These are phyloP conservation scores for Phytopythium montanum DNA, from an alignment of 352 stramenopile genomes.

Conservation along the genomic window DNA sequence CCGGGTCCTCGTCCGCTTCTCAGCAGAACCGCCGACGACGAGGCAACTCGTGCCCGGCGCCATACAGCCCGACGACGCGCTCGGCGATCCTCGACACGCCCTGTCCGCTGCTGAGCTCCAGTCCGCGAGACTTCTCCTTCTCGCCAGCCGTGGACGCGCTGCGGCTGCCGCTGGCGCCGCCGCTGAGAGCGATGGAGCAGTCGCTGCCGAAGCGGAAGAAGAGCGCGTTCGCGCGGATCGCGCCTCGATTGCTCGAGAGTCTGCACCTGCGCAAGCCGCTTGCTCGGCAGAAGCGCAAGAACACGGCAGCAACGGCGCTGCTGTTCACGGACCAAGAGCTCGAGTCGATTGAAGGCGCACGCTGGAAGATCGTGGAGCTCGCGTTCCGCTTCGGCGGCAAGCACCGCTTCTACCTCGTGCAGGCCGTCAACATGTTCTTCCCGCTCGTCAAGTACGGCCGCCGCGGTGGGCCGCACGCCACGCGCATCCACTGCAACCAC, in stretches of 20 bases:
- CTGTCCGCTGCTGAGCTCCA: slow-evolving; percentile 3
- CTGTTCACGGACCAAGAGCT: slow-evolving; percentile 80
- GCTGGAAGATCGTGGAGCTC: slow-evolving; percentile 86
- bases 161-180: slow-evolving; percentile 3
- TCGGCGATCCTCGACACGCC: slow-evolving; percentile 1
- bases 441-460: slow-evolving; percentile 78
- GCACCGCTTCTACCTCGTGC: slow-evolving; percentile 81
- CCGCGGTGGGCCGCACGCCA: slow-evolving; percentile 62
- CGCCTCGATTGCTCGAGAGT: slow-evolving; percentile 51
- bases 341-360: slow-evolving; percentile 68
- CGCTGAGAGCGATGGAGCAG: neutral
- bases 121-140: slow-evolving; percentile 1
- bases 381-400: slow-evolving; percentile 83
- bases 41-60: slow-evolving; percentile 63
- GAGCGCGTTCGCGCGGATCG: slow-evolving; percentile 51
- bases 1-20: slow-evolving; percentile 12
- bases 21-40: slow-evolving; percentile 24
- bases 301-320: slow-evolving; percentile 25
- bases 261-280: slow-evolving; percentile 44
- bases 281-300: slow-evolving; percentile 39
- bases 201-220: slow-evolving; percentile 20
- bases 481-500: slow-evolving; percentile 74
- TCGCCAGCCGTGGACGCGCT: neutral
- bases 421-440: slow-evolving; percentile 86
- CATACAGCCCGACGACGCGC: slow-evolving; percentile 14